phyloP scores from a whole-genome alignment of 441 rosid species.

The Populus hybrid region DNA sequence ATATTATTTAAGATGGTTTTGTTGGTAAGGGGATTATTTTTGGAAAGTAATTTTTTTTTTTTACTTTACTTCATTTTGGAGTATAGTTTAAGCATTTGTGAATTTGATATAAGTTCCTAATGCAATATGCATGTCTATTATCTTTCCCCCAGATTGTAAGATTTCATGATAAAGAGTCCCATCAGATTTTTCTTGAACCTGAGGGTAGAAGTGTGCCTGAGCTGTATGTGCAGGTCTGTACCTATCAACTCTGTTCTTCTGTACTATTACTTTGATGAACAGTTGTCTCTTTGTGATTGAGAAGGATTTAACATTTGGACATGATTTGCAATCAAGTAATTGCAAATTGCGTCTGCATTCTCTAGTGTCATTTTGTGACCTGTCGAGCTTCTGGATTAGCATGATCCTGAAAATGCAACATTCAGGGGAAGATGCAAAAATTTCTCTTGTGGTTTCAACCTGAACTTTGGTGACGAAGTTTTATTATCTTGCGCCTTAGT shows the following conservation, averaged over 20 bases:
- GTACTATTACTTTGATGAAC: not conserved
- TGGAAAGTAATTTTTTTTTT: not conserved
- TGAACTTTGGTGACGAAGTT: not conserved
- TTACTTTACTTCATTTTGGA: not conserved
- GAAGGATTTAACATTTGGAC: not conserved
- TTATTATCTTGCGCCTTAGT: not conserved
- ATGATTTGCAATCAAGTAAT: not conserved
- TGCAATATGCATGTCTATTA: not conserved
- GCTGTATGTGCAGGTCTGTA: conserved; percentile 88
- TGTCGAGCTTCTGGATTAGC: not conserved
- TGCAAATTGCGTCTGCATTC: not conserved
- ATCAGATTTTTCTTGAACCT: conserved; percentile 98
- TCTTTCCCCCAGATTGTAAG: conserved; percentile 69
- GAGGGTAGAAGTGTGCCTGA: conserved; percentile 98
- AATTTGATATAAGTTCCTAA: not conserved
- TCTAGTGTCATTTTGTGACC: not conserved
- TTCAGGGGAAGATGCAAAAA: not conserved
- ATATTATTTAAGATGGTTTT: not conserved
- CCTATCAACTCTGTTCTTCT: conserved; percentile 6
- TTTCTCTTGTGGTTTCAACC: not conserved
- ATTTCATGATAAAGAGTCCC: conserved; percentile 94
- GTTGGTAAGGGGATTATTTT: not conserved
- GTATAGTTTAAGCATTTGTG: not conserved
- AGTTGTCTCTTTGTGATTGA: not conserved
- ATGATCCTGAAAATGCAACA: not conserved